A percentile compares a stretch with the other conserved stretches of the same genome.
These are phyloP conservation scores for Xylariaceae sp. DNA, from an alignment of 2,329 filamentous ascomycete species.

Conservation along the genomic window DNA sequence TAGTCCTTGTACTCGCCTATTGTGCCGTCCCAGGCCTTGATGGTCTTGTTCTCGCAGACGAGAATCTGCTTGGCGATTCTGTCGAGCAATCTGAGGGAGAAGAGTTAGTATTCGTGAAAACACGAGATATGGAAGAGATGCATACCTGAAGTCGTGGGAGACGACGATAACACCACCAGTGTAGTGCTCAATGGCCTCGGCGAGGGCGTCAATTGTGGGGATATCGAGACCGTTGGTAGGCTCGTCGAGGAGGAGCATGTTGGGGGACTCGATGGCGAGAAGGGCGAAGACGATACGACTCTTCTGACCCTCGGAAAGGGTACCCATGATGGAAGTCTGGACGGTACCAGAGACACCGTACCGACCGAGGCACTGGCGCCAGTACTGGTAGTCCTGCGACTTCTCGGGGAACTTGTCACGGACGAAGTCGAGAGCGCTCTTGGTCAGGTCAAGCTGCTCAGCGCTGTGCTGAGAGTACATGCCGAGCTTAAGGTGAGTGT, in stretches of 20 bases:
- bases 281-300: slow-evolving; percentile 96
- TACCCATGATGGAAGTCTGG: slow-evolving; percentile 97
- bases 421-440: slow-evolving; percentile 95
- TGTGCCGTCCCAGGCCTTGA: slow-evolving; percentile 78
- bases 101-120: slow-evolving; percentile 20
- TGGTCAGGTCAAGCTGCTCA: slow-evolving; percentile 96
- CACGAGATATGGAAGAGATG: slow-evolving; percentile 9
- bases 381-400: slow-evolving; percentile 98
- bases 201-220: slow-evolving; percentile 93
- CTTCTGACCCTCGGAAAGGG: slow-evolving; percentile 95
- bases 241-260: slow-evolving; percentile 97
- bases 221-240: slow-evolving; percentile 99
- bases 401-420: slow-evolving; percentile 87
- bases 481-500: slow-evolving; percentile 97
- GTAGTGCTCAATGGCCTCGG: slow-evolving; percentile 95
- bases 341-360: slow-evolving; percentile 91
- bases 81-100: slow-evolving; percentile 70
- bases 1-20: slow-evolving; percentile 98
- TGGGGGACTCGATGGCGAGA: slow-evolving; percentile 88
- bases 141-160: slow-evolving; percentile 96
- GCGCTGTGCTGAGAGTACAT: slow-evolving; percentile 98
- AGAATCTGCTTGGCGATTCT: slow-evolving; percentile 99
- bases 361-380: slow-evolving; percentile 92
- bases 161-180: slow-evolving; percentile 96
- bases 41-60: slow-evolving; percentile 97